Base-by-base conservation (phyloP, 805 yeast genomes). In the Cyberlindnera americana region DNA sequence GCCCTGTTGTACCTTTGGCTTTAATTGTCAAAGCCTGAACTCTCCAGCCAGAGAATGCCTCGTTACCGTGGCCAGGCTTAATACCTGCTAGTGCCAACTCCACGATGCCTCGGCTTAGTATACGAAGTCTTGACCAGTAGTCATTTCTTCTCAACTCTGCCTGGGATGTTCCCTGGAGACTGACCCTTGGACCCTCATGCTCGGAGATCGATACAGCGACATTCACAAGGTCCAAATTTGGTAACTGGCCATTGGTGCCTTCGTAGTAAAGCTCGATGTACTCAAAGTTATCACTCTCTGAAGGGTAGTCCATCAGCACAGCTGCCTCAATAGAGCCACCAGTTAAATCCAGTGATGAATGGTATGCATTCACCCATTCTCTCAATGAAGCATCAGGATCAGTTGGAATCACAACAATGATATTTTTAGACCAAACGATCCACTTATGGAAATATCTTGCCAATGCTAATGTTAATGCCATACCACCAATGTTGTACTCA, bases 301-400 rank as follows among this genome's bases (percentile, higher is more conserved):
- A 73, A 3, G 93, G 79, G 56, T 75, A 88, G 59, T 93, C 98
- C 44, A 93, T 53, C 16, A 89, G 81, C 4, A 93, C 57, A 0
- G 97, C 98, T 25, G 93, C 85, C 53, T 93, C 97, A 29, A 93
- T 83, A 1, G 93, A 77, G 0, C 99, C 99, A 25, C 95, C 97
- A 1, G 97, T 89, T 39, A 79, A 69, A 52, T 88, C 95, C 54
- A 93, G 66, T 0, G 83, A 67, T 0, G 86, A 79, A 56, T 93
- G 98, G 60, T 93, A 93, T 1, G 95, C 96, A 44, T 84, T 87
- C 8, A 91, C 96, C 98, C 98, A 93, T 4, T 80, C 66, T 43
- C 95, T 69, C 42, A 91, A 66, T 1, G 93, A 77, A 22, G 69
- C 66, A 32, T 75, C 75, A 1, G 83, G 77, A 54, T 89, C 78